A percentile compares a stretch with the other conserved stretches of the same genome.
phyloP scores from a whole-genome alignment of 106 monocot species.

The Dendrobium huoshanense region DNA sequence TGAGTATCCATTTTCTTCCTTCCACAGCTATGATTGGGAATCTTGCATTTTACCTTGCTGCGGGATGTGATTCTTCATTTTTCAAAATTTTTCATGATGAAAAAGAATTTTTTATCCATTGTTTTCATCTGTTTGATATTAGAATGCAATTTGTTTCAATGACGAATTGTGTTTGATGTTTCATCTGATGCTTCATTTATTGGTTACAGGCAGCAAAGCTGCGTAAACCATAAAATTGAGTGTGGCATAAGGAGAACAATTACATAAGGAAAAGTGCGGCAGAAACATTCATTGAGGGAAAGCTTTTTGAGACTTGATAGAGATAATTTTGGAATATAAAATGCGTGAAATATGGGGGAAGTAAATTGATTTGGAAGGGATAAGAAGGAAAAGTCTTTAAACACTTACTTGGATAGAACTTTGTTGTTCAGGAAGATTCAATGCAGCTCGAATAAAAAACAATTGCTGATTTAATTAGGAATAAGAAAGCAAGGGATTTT shows the following conservation, averaged over 20 bases:
- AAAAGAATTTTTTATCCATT: neutral
- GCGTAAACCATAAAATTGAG: neutral
- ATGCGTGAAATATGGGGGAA: neutral
- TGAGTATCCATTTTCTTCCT: neutral
- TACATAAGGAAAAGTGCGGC: neutral
- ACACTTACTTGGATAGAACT: no score
- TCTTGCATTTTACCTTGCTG: neutral
- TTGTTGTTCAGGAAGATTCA: no score
- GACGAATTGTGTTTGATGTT: neutral
- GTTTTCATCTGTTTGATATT: neutral
- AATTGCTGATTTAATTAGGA: no score
- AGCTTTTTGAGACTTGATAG: neutral
- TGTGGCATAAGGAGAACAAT: neutral
- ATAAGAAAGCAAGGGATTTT: no score
- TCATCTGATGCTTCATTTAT: neutral
- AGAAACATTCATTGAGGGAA: neutral
- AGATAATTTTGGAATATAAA: neutral
- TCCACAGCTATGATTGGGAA: neutral
- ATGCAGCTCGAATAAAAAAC: no score
- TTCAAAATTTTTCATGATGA: neutral
- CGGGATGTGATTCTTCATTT: neutral
- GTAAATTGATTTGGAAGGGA: neutral
- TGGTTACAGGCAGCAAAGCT: neutral
- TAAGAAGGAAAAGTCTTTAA: no score
- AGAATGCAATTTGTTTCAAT: neutral